Base-by-base conservation (phyloP, 345 rosid species). In the Hypericum perforatum region DNA sequence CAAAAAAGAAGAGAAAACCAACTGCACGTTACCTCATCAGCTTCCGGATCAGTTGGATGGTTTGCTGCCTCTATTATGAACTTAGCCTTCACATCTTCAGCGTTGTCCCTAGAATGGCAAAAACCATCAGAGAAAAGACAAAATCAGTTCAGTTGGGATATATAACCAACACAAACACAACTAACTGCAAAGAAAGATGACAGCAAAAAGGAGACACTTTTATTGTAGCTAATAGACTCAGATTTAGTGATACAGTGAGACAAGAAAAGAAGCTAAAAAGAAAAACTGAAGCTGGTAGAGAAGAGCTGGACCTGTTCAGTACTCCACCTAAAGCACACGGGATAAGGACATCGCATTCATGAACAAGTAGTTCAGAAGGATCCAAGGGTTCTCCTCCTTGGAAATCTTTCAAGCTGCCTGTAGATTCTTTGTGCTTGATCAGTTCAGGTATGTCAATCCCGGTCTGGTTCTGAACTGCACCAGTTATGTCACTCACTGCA, bases 271-370 rank as follows among this genome's bases (percentile, higher is more conserved):
- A 40, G 41, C 53, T 32, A 3, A 38, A 44, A 57, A 16, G 37
- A 38, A 50, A 41, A 14, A 51, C 16, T 29, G 49, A 49, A 39
- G 51, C 52, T 15, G 49, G 13, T 9, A 40, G 55, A 22, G 37
- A 63, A 53, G 59, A 37, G 43, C 32, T 65, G 8, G 43, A 94
- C 99, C 79, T 89, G 81, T 86, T 81, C 12, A 94, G 65, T 32
- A 94, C 99, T 62, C 99, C 99, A 15, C 97, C 97, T 64, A 94
- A 72, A 67, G 99, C 96, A 50, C 92, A 86, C 6, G 99, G 95
- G 58, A 94, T 72, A 39, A 94, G 99, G 65, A 94, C 97, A 71
- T 94, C 99, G n/a, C 97, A 94, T 53, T 89, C 97, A 58, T 89
- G 95, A 11, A 72, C 76, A 7, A 94, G 79, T 43, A 94, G 49